Conservation (phyloP, 805 yeast genomes). For the Kuraishia hungarica region DNA sequence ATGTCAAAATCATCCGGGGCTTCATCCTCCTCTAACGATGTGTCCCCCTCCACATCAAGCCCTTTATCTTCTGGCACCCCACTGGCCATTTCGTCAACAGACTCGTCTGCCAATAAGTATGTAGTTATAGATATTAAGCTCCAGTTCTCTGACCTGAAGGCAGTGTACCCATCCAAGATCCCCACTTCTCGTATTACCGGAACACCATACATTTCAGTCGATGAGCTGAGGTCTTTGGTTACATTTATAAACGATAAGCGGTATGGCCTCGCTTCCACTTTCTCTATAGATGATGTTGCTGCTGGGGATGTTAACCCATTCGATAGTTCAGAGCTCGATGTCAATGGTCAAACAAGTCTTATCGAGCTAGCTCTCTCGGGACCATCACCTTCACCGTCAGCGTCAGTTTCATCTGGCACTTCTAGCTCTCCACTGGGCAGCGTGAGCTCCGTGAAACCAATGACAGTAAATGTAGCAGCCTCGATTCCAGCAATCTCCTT, state of each 20-base stretch:
- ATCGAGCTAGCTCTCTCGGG: conserved; percentile 19
- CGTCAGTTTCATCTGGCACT: conserved; percentile 2
- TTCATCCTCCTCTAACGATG: too few relatives aligned
- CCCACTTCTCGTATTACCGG: conserved; percentile 45
- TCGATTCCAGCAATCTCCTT: conserved; percentile 27
- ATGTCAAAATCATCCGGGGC: not conserved
- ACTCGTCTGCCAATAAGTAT: conserved; percentile 32
- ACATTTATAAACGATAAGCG: conserved; percentile 47
- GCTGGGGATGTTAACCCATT: conserved; percentile 16
- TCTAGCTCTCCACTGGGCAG: conserved; percentile 14
- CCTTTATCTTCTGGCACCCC: conserved; percentile 7
- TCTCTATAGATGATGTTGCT: not conserved
- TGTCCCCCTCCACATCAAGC: not conserved
- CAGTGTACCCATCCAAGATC: conserved; percentile 37
- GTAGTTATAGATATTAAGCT: conserved; percentile 61
- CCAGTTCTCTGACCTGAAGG: conserved; percentile 54
- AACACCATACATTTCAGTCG: conserved; percentile 47
- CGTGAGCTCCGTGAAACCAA: conserved; percentile 12
- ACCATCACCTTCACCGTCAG: conserved; percentile 17
- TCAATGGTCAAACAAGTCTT: conserved; percentile 13
- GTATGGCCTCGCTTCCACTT: conserved; percentile 16
- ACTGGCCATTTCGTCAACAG: conserved; percentile 5
- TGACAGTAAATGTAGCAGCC: conserved; percentile 8
- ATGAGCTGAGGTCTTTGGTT: conserved; percentile 53
- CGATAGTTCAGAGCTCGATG: conserved; percentile 17